phyloP scores from a whole-genome alignment of 2,329 filamentous ascomycete species.

The Macrophomina pseudophaseolina region DNA sequence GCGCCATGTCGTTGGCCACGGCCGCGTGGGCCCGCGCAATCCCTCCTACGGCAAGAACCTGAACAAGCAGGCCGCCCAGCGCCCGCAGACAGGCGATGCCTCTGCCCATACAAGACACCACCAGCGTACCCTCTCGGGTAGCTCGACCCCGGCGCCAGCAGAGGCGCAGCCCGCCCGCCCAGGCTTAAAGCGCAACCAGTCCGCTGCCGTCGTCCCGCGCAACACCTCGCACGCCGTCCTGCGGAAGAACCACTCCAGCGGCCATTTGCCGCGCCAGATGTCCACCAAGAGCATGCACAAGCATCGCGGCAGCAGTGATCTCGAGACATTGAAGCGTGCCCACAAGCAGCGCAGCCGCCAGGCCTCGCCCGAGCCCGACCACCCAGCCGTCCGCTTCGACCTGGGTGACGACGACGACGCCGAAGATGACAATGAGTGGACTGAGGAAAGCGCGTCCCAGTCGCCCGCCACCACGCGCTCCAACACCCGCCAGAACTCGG shows the following conservation, averaged over 20 bases:
- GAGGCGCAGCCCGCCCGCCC: slow-evolving; percentile 40
- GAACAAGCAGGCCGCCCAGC: slow-evolving; percentile 46
- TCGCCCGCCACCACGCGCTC: slow-evolving; percentile 48
- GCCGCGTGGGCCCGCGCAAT: slow-evolving; percentile 46
- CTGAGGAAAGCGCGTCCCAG: slow-evolving; percentile 49
- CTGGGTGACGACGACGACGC: slow-evolving; percentile 40
- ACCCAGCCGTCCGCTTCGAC: slow-evolving; percentile 49
- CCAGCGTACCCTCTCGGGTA: slow-evolving; percentile 44
- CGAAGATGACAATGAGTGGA: slow-evolving; percentile 45
- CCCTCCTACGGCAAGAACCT: slow-evolving; percentile 49
- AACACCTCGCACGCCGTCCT: slow-evolving; percentile 42
- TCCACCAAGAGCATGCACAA: slow-evolving; percentile 46
- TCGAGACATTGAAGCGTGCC: slow-evolving; percentile 36
- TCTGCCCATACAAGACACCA: slow-evolving; percentile 39
- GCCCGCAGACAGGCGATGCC: slow-evolving; percentile 36
- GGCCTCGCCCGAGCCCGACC: slow-evolving; percentile 37
- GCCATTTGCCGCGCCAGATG: slow-evolving; percentile 49
- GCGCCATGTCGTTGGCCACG: slow-evolving; percentile 48
- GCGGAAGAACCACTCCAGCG: slow-evolving; percentile 52
- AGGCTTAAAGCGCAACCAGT: slow-evolving; percentile 50
- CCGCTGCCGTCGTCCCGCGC: slow-evolving; percentile 44
- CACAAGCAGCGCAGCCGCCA: slow-evolving; percentile 37
- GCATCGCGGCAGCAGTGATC: slow-evolving; percentile 33
- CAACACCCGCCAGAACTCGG: slow-evolving; percentile 48
- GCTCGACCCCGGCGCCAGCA: slow-evolving; percentile 37